Evolutionary conservation across 495 filamentous ascomycete species (phyloP).

Genomic region (Podospora pseudopauciseta): DNA sequence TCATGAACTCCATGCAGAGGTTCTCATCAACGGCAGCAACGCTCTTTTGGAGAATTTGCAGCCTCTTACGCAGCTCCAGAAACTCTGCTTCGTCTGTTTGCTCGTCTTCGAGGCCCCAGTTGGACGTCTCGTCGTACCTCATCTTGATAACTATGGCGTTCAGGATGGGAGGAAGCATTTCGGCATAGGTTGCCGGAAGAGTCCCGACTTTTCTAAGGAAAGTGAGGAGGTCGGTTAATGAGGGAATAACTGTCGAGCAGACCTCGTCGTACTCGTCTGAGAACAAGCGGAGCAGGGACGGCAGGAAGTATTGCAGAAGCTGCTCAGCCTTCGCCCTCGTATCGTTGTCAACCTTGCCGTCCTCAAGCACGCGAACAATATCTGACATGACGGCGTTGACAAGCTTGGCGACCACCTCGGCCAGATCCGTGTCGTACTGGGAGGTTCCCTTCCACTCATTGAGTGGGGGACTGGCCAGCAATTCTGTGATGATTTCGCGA

Average conservation of each 20-base stretch:
- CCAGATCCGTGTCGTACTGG: slow-evolving; percentile 89
- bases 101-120: slow-evolving; percentile 91
- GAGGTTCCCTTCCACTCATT: slow-evolving; percentile 71
- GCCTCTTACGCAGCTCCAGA: slow-evolving; percentile 81
- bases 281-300: slow-evolving; percentile 85
- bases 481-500: slow-evolving; percentile 71
- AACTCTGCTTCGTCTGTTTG: slow-evolving; percentile 98
- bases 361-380: slow-evolving; percentile 72
- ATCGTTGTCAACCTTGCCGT: slow-evolving; percentile 48
- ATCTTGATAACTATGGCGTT: slow-evolving; percentile 91
- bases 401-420: slow-evolving; percentile 91
- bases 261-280: slow-evolving; percentile 97
- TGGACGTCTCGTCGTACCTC: slow-evolving; percentile 91
- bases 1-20: slow-evolving; percentile 81
- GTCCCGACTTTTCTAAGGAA: slow-evolving; percentile 75
- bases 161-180: slow-evolving; percentile 79
- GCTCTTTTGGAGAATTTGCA: slow-evolving; percentile 86
- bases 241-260: slow-evolving; percentile 89
- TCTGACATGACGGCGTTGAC: slow-evolving; percentile 85
- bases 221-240: slow-evolving; percentile 82
- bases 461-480: slow-evolving; percentile 75
- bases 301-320: slow-evolving; percentile 75
- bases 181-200: slow-evolving; percentile 62
- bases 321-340: slow-evolving; percentile 63
- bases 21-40: slow-evolving; percentile 79